Evolutionary conservation across 1,284 basidiomycete genomes (phyloP).

Genomic region (Ganoderma multipileum): DNA sequence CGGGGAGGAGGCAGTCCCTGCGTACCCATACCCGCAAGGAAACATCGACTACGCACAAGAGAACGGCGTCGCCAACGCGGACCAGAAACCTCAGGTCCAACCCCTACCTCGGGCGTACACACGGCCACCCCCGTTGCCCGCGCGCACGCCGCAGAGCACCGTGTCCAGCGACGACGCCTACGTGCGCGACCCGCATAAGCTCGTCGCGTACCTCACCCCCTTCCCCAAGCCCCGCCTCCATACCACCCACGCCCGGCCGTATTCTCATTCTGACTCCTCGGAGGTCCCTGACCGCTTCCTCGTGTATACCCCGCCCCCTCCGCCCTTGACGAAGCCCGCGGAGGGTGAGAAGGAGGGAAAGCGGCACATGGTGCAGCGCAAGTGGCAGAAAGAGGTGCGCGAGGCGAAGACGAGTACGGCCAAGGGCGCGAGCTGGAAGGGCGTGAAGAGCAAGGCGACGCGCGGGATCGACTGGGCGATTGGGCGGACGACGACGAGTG

Average conservation of each 20-base stretch:
- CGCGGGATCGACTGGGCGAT: slow-evolving; percentile 7
- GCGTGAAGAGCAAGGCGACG: slow-evolving; percentile 6
- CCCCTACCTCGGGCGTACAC: not conserved
- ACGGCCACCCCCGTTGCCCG: not conserved
- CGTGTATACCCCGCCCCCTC: slow-evolving; percentile 2
- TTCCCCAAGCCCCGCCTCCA: slow-evolving; percentile 1
- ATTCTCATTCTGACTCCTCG: too few species aligned
- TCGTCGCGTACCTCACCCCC: slow-evolving; percentile 6
- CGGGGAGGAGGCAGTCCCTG: not conserved
- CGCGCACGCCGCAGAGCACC: not conserved
- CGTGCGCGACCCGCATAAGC: slow-evolving; percentile 8
- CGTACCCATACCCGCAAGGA: not conserved
- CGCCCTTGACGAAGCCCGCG: slow-evolving; percentile 2
- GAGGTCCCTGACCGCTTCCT: slow-evolving; percentile 4
- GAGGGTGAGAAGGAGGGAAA: slow-evolving; percentile 10
- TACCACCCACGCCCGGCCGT: too few species aligned
- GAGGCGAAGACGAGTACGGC: slow-evolving; percentile 7
- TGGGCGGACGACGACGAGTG: slow-evolving; percentile 3
- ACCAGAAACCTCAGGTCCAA: not conserved
- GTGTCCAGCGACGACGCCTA: not conserved
- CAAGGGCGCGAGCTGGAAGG: slow-evolving; percentile 8
- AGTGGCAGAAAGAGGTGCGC: slow-evolving; percentile 10
- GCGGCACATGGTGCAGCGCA: slow-evolving; percentile 5
- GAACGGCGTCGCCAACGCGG: not conserved
- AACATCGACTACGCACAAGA: not conserved